These are phyloP conservation scores for Lentinula sp. DNA, from an alignment of 768 basidiomycete species.

Conservation along the genomic window DNA sequence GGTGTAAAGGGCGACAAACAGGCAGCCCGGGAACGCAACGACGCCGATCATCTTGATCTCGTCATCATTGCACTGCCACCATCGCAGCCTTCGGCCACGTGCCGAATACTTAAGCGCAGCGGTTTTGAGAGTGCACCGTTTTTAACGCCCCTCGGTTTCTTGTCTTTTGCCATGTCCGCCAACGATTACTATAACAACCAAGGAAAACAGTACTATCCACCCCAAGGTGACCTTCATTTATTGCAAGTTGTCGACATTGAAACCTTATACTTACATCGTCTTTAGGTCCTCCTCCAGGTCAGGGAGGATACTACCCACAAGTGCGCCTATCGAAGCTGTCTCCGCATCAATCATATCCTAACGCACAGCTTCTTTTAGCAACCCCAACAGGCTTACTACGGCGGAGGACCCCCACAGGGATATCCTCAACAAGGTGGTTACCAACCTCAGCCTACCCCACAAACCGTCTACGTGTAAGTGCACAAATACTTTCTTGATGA, in stretches of 20 bases:
- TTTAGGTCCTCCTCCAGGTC: conserved; percentile 48
- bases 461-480: conserved; percentile 76
- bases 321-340: conserved; percentile 16
- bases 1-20: too few species aligned
- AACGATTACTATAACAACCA: conserved; percentile 61
- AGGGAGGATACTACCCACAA: conserved; percentile 66
- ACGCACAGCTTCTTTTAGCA: conserved; percentile 32
- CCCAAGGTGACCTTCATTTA: conserved; percentile 30
- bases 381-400: conserved; percentile 65
- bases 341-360: background rate
- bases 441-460: conserved; percentile 48
- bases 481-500: too few species aligned
- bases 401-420: conserved; percentile 31
- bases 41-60: background rate
- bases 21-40: too few species aligned
- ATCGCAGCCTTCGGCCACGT: background rate
- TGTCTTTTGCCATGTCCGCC: conserved; percentile 49
- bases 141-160: background rate
- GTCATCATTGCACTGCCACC: background rate
- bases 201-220: conserved; percentile 50
- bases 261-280: background rate
- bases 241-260: background rate
- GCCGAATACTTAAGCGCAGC: background rate
- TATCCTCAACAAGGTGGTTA: conserved; percentile 55
- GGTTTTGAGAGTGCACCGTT: background rate